Conservation (phyloP, 768 basidiomycete species). For the Tulasnella sp. region DNA sequence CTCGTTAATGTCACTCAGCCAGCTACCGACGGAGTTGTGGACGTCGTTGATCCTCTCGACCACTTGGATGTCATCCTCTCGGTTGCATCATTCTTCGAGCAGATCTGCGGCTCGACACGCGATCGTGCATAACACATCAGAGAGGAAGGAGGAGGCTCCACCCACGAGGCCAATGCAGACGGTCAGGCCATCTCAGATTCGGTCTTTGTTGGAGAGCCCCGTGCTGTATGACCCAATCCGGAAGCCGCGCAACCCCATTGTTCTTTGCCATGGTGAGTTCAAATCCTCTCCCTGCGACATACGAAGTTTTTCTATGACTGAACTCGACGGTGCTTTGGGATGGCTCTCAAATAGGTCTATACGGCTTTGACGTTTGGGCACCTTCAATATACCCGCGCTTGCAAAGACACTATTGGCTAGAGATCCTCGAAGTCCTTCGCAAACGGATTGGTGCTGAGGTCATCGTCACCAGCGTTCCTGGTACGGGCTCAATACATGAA, state of each 20-base stretch:
- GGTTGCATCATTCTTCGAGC: no score
- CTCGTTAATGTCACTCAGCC: no score
- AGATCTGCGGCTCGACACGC: no score
- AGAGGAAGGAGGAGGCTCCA: no score
- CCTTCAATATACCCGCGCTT: slow-evolving; percentile 72
- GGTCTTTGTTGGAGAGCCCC: slow-evolving; percentile 56
- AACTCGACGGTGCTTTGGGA: no score
- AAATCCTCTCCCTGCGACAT: neutral
- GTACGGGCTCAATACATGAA: slow-evolving; percentile 80
- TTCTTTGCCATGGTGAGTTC: slow-evolving; percentile 83
- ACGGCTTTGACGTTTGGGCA: slow-evolving; percentile 88
- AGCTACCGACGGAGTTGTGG: no score
- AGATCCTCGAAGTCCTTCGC: slow-evolving; percentile 68
- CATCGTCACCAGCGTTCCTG: slow-evolving; percentile 89
- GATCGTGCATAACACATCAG: no score
- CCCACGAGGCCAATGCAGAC: no score
- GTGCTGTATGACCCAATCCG: slow-evolving; percentile 66
- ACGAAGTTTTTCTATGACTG: neutral
- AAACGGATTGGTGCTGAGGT: slow-evolving; percentile 83
- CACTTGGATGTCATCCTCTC: no score
- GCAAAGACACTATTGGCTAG: slow-evolving; percentile 84
- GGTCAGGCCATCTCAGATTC: slow-evolving; percentile 20
- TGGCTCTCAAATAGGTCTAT: slow-evolving; percentile 80
- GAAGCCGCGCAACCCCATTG: slow-evolving; percentile 78
- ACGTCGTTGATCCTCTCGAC: no score